Conservation (phyloP, 345 rosid genomes). For the Alliaria petiolata region DNA sequence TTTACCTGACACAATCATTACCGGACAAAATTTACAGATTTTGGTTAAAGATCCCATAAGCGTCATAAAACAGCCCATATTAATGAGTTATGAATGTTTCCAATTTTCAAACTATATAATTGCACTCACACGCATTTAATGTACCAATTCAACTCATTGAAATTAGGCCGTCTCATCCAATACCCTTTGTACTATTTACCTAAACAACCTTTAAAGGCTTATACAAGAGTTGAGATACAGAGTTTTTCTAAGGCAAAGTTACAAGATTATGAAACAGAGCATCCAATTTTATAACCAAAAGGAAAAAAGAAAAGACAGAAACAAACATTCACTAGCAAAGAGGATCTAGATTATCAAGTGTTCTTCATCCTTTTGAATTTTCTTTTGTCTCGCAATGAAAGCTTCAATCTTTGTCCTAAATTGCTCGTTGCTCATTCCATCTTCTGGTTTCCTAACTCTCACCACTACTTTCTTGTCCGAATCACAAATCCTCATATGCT, state of each 20-base stretch:
- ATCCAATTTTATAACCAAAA: not conserved
- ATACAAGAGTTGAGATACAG: slow-evolving; percentile 1
- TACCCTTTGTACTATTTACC: slow-evolving; percentile 9
- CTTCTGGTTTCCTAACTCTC: slow-evolving; percentile 41
- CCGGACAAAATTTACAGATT: not conserved
- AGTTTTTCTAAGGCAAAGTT: not conserved
- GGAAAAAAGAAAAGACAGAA: not conserved
- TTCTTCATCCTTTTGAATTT: slow-evolving; percentile 61
- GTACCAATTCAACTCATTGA: not conserved
- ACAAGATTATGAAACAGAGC: slow-evolving; percentile 16
- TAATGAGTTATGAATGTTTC: not conserved
- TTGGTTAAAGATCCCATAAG: not conserved
- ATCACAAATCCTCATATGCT: slow-evolving; percentile 29
- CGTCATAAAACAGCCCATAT: too few species aligned
- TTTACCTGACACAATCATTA: not conserved
- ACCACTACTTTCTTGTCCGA: slow-evolving; percentile 20
- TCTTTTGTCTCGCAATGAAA: slow-evolving; percentile 80
- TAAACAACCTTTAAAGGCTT: slow-evolving; percentile 24
- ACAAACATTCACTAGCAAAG: not conserved
- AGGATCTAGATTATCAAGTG: slow-evolving; percentile 27
- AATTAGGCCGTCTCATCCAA: not conserved
- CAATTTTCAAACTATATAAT: not conserved
- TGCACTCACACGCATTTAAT: not conserved
- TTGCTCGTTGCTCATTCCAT: slow-evolving; percentile 73
- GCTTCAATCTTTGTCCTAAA: slow-evolving; percentile 59